Conservation (phyloP, 345 rosid species). For the Brassica cretica region DNA sequence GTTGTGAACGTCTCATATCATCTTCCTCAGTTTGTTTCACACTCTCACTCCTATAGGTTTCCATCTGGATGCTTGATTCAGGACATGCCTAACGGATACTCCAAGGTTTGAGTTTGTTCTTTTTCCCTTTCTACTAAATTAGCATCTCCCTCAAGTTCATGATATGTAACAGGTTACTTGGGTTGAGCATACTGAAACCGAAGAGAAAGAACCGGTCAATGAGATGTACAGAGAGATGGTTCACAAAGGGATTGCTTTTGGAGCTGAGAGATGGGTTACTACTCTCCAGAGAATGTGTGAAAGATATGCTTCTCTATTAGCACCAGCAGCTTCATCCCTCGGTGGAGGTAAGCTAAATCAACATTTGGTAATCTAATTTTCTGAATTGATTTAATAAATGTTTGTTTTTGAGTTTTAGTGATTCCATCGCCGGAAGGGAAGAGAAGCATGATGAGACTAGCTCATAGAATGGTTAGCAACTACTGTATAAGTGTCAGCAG, state of each 20-base stretch:
- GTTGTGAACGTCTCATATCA: conserved; percentile 85
- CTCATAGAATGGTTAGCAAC: conserved; percentile 84
- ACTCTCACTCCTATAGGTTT: conserved; percentile 56
- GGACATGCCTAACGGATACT: conserved; percentile 94
- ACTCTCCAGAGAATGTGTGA: conserved; percentile 87
- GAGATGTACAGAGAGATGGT: conserved; percentile 66
- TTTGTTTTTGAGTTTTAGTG: conserved; percentile 42
- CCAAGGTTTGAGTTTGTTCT: conserved; percentile 56
- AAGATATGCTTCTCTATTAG: conserved; percentile 74
- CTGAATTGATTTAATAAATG: background rate
- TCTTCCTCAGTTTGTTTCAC: conserved; percentile 67
- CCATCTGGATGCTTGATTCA: conserved; percentile 99
- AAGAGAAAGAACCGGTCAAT: conserved; percentile 63
- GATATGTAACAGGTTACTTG: conserved; percentile 66
- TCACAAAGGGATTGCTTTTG: conserved; percentile 73
- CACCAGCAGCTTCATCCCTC: conserved; percentile 57
- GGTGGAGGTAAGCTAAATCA: conserved; percentile 61
- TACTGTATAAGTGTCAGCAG: conserved; percentile 81
- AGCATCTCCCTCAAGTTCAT: background rate
- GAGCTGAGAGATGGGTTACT: conserved; percentile 84
- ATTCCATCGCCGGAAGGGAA: conserved; percentile 85
- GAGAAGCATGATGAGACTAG: conserved; percentile 94
- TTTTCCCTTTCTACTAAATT: background rate
- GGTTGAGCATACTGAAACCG: conserved; percentile 89
- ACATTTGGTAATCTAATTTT: background rate